Evolutionary conservation across 345 rosid species (phyloP).

Genomic region (Brassica rapa): DNA sequence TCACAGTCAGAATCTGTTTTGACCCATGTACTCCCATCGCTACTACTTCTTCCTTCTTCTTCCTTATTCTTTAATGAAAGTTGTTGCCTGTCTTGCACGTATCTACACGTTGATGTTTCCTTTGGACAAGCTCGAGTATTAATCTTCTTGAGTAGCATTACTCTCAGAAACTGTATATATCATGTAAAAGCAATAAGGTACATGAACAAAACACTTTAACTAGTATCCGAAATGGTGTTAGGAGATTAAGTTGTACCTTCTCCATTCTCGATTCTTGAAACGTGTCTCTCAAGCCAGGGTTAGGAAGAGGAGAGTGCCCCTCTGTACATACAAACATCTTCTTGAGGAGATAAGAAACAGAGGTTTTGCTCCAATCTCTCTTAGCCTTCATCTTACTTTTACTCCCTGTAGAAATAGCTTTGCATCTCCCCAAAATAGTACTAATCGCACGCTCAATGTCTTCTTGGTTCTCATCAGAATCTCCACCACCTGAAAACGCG

Average conservation of each 20-base stretch:
- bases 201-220: not conserved
- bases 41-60: slow-evolving; percentile 41
- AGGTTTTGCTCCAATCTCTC: slow-evolving; percentile 61
- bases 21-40: slow-evolving; percentile 54
- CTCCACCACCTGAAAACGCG: slow-evolving; percentile 37
- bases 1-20: slow-evolving; percentile 75
- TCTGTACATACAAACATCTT: slow-evolving; percentile 73
- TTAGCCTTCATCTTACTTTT: slow-evolving; percentile 42
- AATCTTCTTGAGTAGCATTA: slow-evolving; percentile 81
- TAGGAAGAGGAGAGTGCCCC: slow-evolving; percentile 55
- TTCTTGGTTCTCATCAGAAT: slow-evolving; percentile 55
- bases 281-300: slow-evolving; percentile 69
- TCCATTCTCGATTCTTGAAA: slow-evolving; percentile 92
- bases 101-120: slow-evolving; percentile 54
- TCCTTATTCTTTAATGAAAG: slow-evolving; percentile 41
- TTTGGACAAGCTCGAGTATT: slow-evolving; percentile 50
- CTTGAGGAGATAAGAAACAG: slow-evolving; percentile 73
- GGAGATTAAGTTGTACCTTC: slow-evolving; percentile 53
- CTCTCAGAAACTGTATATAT: slow-evolving; percentile 62
- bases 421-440: slow-evolving; percentile 80
- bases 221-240: not conserved
- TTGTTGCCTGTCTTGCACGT: slow-evolving; percentile 48
- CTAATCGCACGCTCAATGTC: slow-evolving; percentile 86
- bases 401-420: slow-evolving; percentile 69
- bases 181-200: not conserved